Evolutionary conservation across 352 stramenopile genomes (phyloP).

Genomic region (Aphanomyces euteiches): DNA sequence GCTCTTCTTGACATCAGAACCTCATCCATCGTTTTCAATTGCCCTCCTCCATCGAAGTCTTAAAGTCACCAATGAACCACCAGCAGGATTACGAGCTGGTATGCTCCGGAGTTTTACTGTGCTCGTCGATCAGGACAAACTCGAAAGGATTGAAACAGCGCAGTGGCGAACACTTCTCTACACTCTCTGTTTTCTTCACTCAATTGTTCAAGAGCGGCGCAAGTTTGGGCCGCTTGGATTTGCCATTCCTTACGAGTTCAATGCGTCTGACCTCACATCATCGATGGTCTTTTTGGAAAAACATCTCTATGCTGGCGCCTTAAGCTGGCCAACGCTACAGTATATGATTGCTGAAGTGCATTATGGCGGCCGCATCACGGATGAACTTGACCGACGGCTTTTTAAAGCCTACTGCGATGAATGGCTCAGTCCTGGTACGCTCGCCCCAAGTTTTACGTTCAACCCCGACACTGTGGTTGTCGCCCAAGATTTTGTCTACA

Average conservation of each 20-base stretch:
- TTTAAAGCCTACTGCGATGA: conserved; percentile 72
- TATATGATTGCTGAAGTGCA: conserved; percentile 83
- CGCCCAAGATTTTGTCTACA: conserved; percentile 49
- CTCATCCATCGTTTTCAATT: conserved; percentile 60
- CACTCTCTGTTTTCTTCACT: conserved; percentile 72
- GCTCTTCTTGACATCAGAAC: conserved; percentile 71
- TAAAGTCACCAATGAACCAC: conserved; percentile 78
- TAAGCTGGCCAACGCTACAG: conserved; percentile 69
- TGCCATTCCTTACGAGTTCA: conserved; percentile 76
- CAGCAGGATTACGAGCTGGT: conserved; percentile 58
- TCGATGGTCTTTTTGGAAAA: conserved; percentile 66
- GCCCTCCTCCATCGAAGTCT: conserved; percentile 56
- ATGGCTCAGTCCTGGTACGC: conserved; percentile 62
- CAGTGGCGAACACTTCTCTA: conserved; percentile 68
- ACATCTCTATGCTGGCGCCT: conserved; percentile 55
- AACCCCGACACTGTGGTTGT: conserved; percentile 51
- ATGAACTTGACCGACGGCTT: conserved; percentile 68
- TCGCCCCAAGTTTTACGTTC: conserved; percentile 63
- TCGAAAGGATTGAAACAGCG: conserved; percentile 62
- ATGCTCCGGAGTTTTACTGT: conserved; percentile 69
- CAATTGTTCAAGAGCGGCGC: conserved; percentile 62
- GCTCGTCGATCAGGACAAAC: conserved; percentile 74
- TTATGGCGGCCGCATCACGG: conserved; percentile 76
- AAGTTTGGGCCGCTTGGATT: conserved; percentile 78
- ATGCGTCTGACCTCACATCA: conserved; percentile 61